Base-by-base conservation (phyloP, 169 alveolate genomes). In the Plasmodium falciparum region DNA sequence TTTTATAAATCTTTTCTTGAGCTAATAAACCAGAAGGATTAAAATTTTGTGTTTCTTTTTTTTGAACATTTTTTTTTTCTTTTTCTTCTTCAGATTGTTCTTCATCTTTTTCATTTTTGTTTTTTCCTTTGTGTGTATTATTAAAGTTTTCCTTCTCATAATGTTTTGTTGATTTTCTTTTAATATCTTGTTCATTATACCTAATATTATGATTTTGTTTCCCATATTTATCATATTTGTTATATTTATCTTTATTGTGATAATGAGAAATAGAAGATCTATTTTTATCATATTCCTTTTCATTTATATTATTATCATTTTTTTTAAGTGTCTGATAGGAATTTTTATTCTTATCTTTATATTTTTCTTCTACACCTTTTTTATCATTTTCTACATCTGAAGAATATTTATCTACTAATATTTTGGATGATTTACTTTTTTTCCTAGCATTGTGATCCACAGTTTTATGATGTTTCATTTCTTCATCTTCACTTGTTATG, bases 1-100 rank as follows among this genome's bases (percentile, higher is more conserved):
- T 95, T 15, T 86, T 66, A 11, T 90, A 72, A 70, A 94, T 94
- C 52, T 96, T 88, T 22, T 93, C 96, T 20, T 86, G 94, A 20
- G 98, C 97, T 61, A 96, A 92, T 47, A 95, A 88, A 17, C 98
- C 98, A 15, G 98, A 96, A 12, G 98, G 97, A 88, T 96, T 97
- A 83, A 96, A 96, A 73, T 94, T 93, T 39, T 88, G 93, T 70
- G 62, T 33, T 70, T 73, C 93, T 33, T 73, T 59, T 56, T 54
- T 49, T 4, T 63, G 90, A 75, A 45, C 65, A 45, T 26, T 47
- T 75, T 15, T 29, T 12, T 66, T 59, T 76, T 66, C 70, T 69
- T n/a, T 59, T 63, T 76, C 78, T 33, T 71, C 11, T 75, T 20
- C 67, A 33, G n/a, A 52, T 61, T 62, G 45, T 11, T 65, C 47